phyloP scores from a whole-genome alignment of 768 basidiomycete genomes.

The Agrocybe praecox region DNA sequence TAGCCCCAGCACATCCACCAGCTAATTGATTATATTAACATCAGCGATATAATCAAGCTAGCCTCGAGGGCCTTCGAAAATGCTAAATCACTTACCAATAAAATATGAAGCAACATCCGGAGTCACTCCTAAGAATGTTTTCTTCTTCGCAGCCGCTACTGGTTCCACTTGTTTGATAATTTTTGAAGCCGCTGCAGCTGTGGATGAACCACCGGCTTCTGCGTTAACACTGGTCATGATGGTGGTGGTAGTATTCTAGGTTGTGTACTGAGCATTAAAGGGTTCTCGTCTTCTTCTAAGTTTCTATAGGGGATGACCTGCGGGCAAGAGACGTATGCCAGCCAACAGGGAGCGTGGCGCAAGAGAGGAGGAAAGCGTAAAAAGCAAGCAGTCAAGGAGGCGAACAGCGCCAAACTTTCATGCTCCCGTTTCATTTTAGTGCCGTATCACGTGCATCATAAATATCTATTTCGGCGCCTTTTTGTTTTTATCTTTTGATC shows the following conservation, averaged over 20 bases:
- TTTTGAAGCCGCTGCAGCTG: slow-evolving; percentile 11
- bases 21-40: slow-evolving; percentile 31
- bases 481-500: too few species aligned
- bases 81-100: slow-evolving; percentile 18
- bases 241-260: slow-evolving; percentile 18
- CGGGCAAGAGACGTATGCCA: not conserved
- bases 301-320: not conserved
- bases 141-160: not conserved
- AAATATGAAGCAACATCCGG: slow-evolving; percentile 28
- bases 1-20: slow-evolving; percentile 61
- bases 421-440: not conserved
- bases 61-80: not conserved
- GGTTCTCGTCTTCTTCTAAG: not conserved
- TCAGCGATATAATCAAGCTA: not conserved
- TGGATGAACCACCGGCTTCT: slow-evolving; percentile 13
- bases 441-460: not conserved
- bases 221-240: slow-evolving; percentile 4
- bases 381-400: not conserved
- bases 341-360: not conserved
- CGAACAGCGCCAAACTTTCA: slow-evolving; percentile 5
- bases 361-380: not conserved
- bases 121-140: slow-evolving; percentile 16
- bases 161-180: not conserved
- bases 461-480: not conserved
- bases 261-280: slow-evolving; percentile 17